Conservation (phyloP, 2,329 filamentous ascomycete genomes). For the Anisogramma anomala region DNA sequence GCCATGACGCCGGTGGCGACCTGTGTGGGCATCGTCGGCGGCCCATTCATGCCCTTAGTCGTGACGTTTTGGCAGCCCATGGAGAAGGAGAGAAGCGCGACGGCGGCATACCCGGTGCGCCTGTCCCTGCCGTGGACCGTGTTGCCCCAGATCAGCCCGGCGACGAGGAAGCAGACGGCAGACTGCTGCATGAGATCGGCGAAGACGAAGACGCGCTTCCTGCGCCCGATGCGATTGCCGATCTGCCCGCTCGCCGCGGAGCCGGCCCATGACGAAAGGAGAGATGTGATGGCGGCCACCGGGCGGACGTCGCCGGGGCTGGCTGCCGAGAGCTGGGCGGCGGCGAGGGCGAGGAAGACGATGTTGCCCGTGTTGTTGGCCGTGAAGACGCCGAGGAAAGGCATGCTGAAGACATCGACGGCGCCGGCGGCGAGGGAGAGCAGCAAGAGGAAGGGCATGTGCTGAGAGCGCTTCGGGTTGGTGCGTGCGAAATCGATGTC, state of each 20-base stretch:
- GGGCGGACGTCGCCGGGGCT: slow-evolving; percentile 2
- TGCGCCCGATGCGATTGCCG: slow-evolving; percentile 1
- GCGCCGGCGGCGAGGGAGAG: slow-evolving; percentile 11
- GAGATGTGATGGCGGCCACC: slow-evolving; percentile 4
- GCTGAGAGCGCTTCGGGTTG: slow-evolving; percentile 2
- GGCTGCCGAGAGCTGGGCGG: slow-evolving; percentile 3
- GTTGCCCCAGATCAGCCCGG: slow-evolving; percentile 1
- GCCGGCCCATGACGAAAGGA: slow-evolving; percentile 1
- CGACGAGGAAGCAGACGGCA: not conserved
- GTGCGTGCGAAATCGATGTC: slow-evolving; percentile 4
- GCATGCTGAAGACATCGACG: slow-evolving; percentile 8
- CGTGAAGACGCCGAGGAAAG: slow-evolving; percentile 6
- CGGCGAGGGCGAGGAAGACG: slow-evolving; percentile 4
- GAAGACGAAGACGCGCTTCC: not conserved
- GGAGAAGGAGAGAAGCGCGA: slow-evolving; percentile 5
- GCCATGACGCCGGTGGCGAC: slow-evolving; percentile 6
- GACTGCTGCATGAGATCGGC: slow-evolving; percentile 5
- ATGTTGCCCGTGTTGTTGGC: slow-evolving; percentile 8
- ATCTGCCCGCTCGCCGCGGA: slow-evolving; percentile 3
- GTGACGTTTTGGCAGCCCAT: slow-evolving; percentile 8
- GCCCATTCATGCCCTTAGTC: slow-evolving; percentile 7
- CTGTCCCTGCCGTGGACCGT: not conserved
- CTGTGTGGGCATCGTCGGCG: slow-evolving; percentile 7
- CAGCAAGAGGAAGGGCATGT: slow-evolving; percentile 12
- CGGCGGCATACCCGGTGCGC: slow-evolving; percentile 1